phyloP scores from a whole-genome alignment of 1,284 basidiomycete genomes.

The Sparassis latifolia region DNA sequence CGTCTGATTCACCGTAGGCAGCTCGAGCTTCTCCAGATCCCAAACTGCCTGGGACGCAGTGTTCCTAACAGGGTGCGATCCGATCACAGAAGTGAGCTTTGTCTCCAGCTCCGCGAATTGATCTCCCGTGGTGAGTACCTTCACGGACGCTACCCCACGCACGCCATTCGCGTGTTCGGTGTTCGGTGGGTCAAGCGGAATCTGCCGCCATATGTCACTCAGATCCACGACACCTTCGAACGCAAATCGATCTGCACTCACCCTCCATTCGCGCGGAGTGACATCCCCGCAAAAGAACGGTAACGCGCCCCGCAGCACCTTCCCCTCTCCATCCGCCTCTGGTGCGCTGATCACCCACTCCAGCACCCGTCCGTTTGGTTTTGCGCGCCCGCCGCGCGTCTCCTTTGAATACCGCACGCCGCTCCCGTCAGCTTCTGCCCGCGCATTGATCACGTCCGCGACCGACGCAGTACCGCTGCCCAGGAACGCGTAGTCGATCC shows the following conservation, averaged over 20 bases:
- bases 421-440: constrained; percentile 31
- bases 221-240: not conserved
- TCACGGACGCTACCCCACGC: constrained; percentile 40
- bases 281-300: constrained; percentile 75
- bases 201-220: constrained; percentile 26
- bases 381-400: constrained; percentile 41
- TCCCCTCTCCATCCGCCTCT: constrained; percentile 5
- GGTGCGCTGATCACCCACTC: constrained; percentile 52
- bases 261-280: constrained; percentile 51
- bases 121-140: constrained; percentile 27
- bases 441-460: constrained; percentile 45
- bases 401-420: constrained; percentile 37
- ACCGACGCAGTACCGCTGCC: constrained; percentile 39
- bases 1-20: not conserved
- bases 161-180: constrained; percentile 40
- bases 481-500: constrained; percentile 61
- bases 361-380: constrained; percentile 45
- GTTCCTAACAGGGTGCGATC: constrained; percentile 26
- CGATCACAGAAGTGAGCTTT: constrained; percentile 43
- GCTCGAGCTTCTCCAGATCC: constrained; percentile 18
- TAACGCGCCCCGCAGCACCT: constrained; percentile 26
- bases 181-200: constrained; percentile 40
- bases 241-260: constrained; percentile 26
- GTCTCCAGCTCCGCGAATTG: constrained; percentile 25
- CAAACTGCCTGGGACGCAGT: constrained; percentile 16